Base-by-base conservation (phyloP, 2,329 filamentous ascomycete genomes). In the Cladosporium colombiae region DNA sequence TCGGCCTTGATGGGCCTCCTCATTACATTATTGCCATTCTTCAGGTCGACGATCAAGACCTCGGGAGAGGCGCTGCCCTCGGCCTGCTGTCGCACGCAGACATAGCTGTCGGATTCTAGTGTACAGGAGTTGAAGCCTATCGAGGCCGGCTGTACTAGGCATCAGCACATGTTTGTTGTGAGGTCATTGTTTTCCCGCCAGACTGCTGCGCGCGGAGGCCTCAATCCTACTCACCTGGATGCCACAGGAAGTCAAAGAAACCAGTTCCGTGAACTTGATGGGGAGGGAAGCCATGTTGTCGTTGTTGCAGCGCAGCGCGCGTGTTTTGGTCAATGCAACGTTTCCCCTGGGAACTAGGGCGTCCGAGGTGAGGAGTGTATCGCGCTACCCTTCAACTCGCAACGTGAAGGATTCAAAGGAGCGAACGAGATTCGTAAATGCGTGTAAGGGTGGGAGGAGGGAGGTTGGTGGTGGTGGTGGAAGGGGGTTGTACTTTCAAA, bases 1-100 rank as follows among this genome's bases (percentile, higher is more conserved):
- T 99, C 95, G 76, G 95, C 95, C 85, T 97, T 98, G 84, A 99
- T 99, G 58, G 94, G 92, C 78, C 94, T 88, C 75, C 91, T 90
- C 74, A 92, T 95, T 79, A 97, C 89, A 84, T 95, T 94, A 87
- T 97, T 97, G 83, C 89, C 89, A 82, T 97, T 96, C 82, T 98
- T 97, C 77, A 99, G 90, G 81, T 99, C 92, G 82, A 99, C 84
- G 79, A 99, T 99, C 81, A 99, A 91, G 71, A 99, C 94, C 82
- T 97, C 93, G 70, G 93, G 91, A 74, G 91, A 90, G 70, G 92
- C 87, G 71, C 89, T 87, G 74, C 93, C 91, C 78, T 87, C 89
- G 80, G 93, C 90, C 84, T 96, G 94, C 82, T 98, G 94, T 80
- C 95, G 91, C 77, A 99, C 90, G 81, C 95, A 99, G 75, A 99